phyloP scores from a whole-genome alignment of 148 eudicot species.

The Rheum nobile region DNA sequence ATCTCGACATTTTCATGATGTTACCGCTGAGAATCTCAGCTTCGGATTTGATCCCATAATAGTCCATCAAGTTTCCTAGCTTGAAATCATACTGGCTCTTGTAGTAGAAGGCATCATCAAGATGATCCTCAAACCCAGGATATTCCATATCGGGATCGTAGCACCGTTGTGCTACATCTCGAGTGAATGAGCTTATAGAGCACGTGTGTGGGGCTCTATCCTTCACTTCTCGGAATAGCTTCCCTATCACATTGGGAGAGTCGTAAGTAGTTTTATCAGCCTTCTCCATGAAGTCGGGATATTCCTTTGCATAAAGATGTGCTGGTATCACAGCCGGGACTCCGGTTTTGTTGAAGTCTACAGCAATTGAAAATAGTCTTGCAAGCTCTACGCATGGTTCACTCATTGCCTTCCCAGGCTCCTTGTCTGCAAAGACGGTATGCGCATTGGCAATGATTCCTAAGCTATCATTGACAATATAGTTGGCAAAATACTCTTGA shows the following conservation, averaged over 20 bases:
- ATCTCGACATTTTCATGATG: constrained; percentile 32
- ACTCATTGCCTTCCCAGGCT: constrained; percentile 39
- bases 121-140: constrained; percentile 27
- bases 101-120: constrained; percentile 25
- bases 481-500: constrained; percentile 58
- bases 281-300: constrained; percentile 55
- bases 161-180: constrained; percentile 14
- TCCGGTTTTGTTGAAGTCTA: constrained; percentile 81
- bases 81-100: constrained; percentile 32
- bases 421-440: constrained; percentile 55
- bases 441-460: constrained; percentile 80
- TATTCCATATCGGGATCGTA: constrained; percentile 36
- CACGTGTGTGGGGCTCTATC: constrained; percentile 23
- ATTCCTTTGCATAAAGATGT: constrained; percentile 32
- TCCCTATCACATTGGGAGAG: constrained; percentile 29
- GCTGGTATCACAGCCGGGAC: constrained; percentile 53
- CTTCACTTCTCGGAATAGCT: constrained; percentile 30
- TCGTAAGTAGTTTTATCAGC: constrained; percentile 31
- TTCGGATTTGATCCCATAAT: constrained; percentile 38
- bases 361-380: constrained; percentile 53
- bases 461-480: constrained; percentile 63
- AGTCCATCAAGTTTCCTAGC: constrained; percentile 35
- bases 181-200: constrained; percentile 16
- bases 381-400: constrained; percentile 53
- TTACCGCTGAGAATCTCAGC: constrained; percentile 38